Conservation (phyloP, 208 protist species). For the Trypanosoma mega region DNA sequence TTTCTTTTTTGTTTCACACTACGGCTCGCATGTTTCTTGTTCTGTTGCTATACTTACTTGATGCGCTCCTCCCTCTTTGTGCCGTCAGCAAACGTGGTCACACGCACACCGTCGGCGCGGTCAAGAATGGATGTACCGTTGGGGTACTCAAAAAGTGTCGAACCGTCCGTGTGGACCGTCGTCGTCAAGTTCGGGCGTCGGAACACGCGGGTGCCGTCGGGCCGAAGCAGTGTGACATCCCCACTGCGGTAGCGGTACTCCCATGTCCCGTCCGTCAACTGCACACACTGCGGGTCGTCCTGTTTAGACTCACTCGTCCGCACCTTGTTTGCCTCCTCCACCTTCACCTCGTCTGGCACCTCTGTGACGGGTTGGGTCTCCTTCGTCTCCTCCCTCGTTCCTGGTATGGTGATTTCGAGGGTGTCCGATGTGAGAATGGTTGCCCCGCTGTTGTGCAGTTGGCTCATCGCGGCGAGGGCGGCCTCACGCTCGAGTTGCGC, state of each 20-base stretch:
- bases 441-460: slow-evolving; percentile 52
- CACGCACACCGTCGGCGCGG: slow-evolving; percentile 68
- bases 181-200: slow-evolving; percentile 53
- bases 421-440: slow-evolving; percentile 46
- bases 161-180: slow-evolving; percentile 61
- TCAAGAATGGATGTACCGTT: slow-evolving; percentile 75
- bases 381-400: background rate
- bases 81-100: slow-evolving; percentile 76
- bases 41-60: slow-evolving; percentile 7
- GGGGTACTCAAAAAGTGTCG: slow-evolving; percentile 76
- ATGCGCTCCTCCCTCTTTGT: slow-evolving; percentile 54
- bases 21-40: background rate
- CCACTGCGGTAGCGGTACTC: slow-evolving; percentile 77
- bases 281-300: slow-evolving; percentile 39
- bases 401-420: slow-evolving; percentile 27
- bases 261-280: slow-evolving; percentile 71
- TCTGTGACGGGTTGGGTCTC: background rate
- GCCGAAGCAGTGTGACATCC: slow-evolving; percentile 45
- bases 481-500: slow-evolving; percentile 45
- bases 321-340: background rate
- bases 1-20: slow-evolving; percentile 1
- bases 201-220: slow-evolving; percentile 66
- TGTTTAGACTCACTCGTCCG: background rate
- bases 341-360: background rate
- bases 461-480: slow-evolving; percentile 38